Evolutionary conservation across 345 rosid genomes (phyloP).

Genomic region (Rhodamnia rubescens): DNA sequence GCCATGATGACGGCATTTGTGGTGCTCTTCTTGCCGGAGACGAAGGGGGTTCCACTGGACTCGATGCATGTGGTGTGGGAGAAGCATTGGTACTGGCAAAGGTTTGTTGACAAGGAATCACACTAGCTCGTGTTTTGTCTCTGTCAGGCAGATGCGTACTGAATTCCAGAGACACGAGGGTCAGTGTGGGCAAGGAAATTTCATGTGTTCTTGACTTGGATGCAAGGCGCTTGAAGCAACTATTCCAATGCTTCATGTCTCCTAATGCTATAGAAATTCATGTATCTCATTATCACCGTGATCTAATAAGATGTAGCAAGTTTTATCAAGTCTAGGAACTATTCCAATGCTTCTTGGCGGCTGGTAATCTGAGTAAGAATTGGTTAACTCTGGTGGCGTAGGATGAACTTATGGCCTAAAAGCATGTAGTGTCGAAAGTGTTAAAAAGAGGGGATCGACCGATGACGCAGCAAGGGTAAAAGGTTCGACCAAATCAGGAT

Average conservation of each 20-base stretch:
- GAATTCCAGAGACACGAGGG: neutral
- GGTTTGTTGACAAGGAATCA: conserved; percentile 12
- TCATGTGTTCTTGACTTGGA: neutral
- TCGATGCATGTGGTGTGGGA: conserved; percentile 48
- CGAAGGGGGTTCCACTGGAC: conserved; percentile 51
- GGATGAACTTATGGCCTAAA: neutral
- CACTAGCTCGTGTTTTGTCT: neutral
- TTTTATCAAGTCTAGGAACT: neutral
- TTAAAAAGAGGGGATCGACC: too few species aligned
- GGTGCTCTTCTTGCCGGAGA: conserved; percentile 46
- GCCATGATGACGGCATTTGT: conserved; percentile 40
- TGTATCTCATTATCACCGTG: neutral
- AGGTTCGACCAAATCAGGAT: too few species aligned
- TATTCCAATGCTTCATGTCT: neutral
- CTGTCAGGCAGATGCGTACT: neutral
- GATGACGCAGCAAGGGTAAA: too few species aligned
- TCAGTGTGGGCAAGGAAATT: neutral
- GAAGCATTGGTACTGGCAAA: conserved; percentile 57
- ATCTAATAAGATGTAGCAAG: neutral
- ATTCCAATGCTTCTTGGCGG: neutral
- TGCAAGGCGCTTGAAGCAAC: neutral
- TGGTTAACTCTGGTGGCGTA: neutral
- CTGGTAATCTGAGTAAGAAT: neutral
- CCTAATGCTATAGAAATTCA: neutral
- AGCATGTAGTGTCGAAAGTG: neutral